Evolutionary conservation across 139 green algal genomes (phyloP).

Genomic region (Protoeuglena noctilucae): DNA sequence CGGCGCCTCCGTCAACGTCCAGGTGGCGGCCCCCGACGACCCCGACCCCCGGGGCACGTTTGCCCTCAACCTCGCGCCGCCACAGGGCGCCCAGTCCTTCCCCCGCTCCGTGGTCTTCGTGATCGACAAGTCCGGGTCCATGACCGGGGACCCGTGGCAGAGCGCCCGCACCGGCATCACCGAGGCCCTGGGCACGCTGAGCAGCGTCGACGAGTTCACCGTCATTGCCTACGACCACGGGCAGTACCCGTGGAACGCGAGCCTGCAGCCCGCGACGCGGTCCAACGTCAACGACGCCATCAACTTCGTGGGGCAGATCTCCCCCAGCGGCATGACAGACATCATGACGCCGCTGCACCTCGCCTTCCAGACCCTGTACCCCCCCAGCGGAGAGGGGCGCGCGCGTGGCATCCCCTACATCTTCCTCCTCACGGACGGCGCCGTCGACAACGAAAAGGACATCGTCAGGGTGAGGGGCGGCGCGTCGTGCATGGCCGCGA

Average conservation of each 20-base stretch:
- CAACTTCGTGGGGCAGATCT: conserved; percentile 22
- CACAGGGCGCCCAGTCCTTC: conserved; percentile 21
- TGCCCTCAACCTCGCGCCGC: conserved; percentile 17
- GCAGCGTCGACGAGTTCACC: conserved; percentile 21
- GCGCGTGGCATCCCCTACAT: conserved; percentile 32
- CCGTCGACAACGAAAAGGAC: conserved; percentile 28
- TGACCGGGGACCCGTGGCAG: conserved; percentile 28
- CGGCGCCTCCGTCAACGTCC: conserved; percentile 20
- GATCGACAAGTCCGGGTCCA: conserved; percentile 30
- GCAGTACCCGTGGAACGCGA: conserved; percentile 14
- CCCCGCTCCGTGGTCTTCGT: conserved; percentile 31
- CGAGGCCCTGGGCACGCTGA: conserved; percentile 18
- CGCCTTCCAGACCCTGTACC: conserved; percentile 12
- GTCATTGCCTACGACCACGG: conserved; percentile 43
- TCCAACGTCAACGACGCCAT: conserved; percentile 10
- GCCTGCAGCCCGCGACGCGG: conserved; percentile 8
- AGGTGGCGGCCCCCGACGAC: conserved; percentile 3
- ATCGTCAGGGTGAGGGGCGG: conserved; percentile 14
- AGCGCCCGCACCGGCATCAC: conserved; percentile 17
- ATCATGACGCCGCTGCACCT: conserved; percentile 27
- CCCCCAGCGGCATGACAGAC: conserved; percentile 30
- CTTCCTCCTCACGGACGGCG: conserved; percentile 48
- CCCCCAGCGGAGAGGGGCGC: not conserved
- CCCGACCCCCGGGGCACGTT: conserved; percentile 22
- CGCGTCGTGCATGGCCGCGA: no score